Conservation (phyloP, 352 stramenopile species). For the Pythium plurisporium region DNA sequence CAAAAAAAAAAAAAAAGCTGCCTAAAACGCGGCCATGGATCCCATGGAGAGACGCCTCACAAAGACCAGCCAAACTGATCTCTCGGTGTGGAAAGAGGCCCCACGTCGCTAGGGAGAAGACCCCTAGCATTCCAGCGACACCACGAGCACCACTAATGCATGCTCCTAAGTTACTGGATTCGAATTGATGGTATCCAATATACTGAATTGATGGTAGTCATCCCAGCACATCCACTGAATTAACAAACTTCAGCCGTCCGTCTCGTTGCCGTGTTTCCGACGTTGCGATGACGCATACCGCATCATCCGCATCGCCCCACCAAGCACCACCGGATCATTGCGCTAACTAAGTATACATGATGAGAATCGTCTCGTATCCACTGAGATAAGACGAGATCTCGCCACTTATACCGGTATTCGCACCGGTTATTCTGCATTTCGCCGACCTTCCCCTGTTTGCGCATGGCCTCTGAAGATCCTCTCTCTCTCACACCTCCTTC, state of each 20-base stretch:
- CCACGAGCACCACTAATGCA: too few species aligned
- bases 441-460: conserved; percentile 2
- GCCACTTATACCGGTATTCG: background rate
- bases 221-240: background rate
- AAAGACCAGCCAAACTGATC: too few species aligned
- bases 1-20: too few species aligned
- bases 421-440: conserved; percentile 10
- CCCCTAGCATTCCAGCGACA: too few species aligned
- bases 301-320: background rate
- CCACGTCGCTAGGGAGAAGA: too few species aligned
- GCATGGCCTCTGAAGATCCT: conserved; percentile 1
- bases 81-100: too few species aligned
- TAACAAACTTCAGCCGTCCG: background rate
- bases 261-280: background rate
- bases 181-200: too few species aligned
- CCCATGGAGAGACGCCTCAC: too few species aligned
- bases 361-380: background rate
- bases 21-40: too few species aligned
- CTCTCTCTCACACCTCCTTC: too few species aligned
- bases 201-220: background rate
- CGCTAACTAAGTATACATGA: background rate
- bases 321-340: too few species aligned
- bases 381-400: background rate
- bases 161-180: too few species aligned
- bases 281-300: background rate